Percentiles rank a stretch among this genome's conserved stretches.
Conservation (phyloP, 164 flowering plant genomes). For the Vitis cinerea region DNA sequence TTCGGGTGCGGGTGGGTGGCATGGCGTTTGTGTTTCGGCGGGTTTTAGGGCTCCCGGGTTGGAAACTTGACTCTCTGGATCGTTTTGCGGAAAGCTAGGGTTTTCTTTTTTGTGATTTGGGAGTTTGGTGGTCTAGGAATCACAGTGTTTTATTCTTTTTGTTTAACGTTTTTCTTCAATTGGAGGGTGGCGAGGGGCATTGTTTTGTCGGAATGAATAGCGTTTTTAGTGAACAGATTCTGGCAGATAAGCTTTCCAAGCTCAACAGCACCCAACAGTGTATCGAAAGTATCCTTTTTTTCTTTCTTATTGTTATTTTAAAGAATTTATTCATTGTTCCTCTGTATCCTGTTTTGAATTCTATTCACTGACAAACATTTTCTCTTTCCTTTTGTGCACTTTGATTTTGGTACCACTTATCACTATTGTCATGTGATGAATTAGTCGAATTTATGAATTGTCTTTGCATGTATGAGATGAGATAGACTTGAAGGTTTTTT, state of each 20-base stretch:
- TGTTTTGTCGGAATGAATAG: constrained; percentile 71
- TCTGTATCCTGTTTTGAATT: neutral
- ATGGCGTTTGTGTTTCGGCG: neutral
- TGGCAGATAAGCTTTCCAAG: constrained; percentile 95
- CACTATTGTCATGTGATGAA: too few species aligned
- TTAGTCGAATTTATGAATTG: too few species aligned
- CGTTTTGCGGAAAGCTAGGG: constrained; percentile 5
- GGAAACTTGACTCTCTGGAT: neutral
- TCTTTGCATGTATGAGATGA: too few species aligned
- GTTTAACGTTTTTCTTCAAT: neutral
- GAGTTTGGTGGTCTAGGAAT: neutral
- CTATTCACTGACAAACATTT: neutral
- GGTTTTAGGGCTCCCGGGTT: neutral
- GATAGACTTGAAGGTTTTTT: too few species aligned
- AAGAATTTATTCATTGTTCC: neutral
- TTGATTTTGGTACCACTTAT: too few species aligned
- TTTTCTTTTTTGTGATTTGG: neutral
- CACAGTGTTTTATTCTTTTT: neutral
- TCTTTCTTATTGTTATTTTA: neutral
- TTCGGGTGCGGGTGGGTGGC: neutral
- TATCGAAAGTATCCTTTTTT: constrained; percentile 87
- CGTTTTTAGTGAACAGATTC: constrained; percentile 78
- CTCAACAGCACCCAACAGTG: constrained; percentile 94
- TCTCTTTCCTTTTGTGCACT: too few species aligned
- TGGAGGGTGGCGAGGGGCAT: constrained; percentile 1